Conservation (phyloP, 306 rosid species). For the Luffa acutangula region DNA sequence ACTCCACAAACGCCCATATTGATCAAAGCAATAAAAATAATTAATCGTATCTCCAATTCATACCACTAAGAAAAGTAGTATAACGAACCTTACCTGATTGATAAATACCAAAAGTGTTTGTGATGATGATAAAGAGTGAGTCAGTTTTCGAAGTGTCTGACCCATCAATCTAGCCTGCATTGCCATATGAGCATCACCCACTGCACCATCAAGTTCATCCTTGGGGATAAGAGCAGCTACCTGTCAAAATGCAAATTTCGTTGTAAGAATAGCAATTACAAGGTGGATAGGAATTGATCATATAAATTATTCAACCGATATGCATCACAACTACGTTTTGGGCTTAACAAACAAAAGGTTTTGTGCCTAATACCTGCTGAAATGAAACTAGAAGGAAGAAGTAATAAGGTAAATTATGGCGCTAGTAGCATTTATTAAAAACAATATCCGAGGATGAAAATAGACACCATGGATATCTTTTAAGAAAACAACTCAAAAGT, state of each 20-base stretch:
- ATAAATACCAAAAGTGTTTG: slow-evolving; percentile 63
- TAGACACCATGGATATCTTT: background rate
- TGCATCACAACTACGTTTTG: background rate
- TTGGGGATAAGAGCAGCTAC: slow-evolving; percentile 96
- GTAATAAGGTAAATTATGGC: background rate
- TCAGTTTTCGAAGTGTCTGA: slow-evolving; percentile 85
- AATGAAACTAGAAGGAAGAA: background rate
- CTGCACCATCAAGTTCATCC: slow-evolving; percentile 88
- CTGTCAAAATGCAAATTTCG: slow-evolving; percentile 24
- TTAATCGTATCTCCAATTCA: background rate
- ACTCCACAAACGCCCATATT: background rate
- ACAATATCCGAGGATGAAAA: background rate
- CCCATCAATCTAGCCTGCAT: slow-evolving; percentile 97
- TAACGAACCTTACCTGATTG: slow-evolving; percentile 58
- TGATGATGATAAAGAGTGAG: slow-evolving; percentile 77
- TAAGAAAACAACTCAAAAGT: background rate
- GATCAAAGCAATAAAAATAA: background rate
- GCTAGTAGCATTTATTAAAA: background rate
- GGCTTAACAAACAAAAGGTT: background rate
- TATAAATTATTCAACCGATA: background rate
- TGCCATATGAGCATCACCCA: slow-evolving; percentile 95
- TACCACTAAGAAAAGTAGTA: background rate
- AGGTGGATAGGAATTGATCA: background rate
- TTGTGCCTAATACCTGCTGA: background rate
- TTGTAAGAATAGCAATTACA: slow-evolving; percentile 2